A percentile compares a stretch with the other conserved stretches of the same genome.
Conservation (phyloP, 164 flowering plant genomes). For the Umbellularia californica region DNA sequence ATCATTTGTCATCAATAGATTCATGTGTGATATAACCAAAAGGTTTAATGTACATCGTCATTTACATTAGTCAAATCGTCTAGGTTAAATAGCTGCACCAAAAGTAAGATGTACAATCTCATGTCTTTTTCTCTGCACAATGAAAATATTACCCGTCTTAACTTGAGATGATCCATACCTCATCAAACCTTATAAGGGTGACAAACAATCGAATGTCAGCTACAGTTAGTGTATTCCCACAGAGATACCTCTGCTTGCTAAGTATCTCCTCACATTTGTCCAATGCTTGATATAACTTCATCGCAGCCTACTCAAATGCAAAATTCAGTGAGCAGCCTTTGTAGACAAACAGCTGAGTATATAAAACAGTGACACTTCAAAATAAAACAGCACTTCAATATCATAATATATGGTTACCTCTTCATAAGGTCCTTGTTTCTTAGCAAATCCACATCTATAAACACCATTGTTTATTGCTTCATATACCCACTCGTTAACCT, state of each 20-base stretch:
- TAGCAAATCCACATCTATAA: constrained; percentile 90
- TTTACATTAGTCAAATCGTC: not conserved
- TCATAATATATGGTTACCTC: constrained; percentile 43
- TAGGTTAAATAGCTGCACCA: not conserved
- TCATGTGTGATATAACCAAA: not conserved
- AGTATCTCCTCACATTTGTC: constrained; percentile 90
- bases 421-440: constrained; percentile 78
- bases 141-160: not conserved
- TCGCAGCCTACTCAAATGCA: constrained; percentile 48
- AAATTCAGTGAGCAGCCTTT: not conserved
- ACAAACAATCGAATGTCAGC: constrained; percentile 90
- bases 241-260: constrained; percentile 64
- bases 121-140: not conserved
- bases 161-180: constrained; percentile 40
- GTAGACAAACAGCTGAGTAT: not conserved
- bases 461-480: constrained; percentile 84
- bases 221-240: constrained; percentile 75
- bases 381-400: not conserved
- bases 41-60: not conserved
- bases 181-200: constrained; percentile 92
- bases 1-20: not conserved
- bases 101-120: not conserved
- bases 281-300: constrained; percentile 61
- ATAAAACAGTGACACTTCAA: not conserved
- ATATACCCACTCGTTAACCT: constrained; percentile 80